Evolutionary conservation across 495 filamentous ascomycete species (phyloP).

Genomic region (Copromyces sp.): DNA sequence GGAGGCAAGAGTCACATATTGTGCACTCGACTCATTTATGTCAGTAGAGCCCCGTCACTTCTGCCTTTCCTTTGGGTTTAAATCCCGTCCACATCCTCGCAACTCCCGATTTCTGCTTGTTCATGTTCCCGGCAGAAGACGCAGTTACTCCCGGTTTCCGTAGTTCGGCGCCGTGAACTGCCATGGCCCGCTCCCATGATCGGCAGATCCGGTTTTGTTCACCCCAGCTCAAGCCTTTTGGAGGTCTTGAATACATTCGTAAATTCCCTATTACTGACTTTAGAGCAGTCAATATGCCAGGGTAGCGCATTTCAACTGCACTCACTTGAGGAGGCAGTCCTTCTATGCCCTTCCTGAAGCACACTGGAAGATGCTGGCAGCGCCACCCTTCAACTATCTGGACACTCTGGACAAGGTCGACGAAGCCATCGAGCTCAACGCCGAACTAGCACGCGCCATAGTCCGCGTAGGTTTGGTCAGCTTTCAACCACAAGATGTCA

Average conservation of each 20-base stretch:
- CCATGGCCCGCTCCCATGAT: background rate
- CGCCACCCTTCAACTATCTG: slow-evolving; percentile 71
- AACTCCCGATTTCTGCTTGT: background rate
- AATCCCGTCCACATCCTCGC: background rate
- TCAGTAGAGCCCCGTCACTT: slow-evolving; percentile 34
- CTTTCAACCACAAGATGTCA: slow-evolving; percentile 36
- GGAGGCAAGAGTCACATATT: slow-evolving; percentile 64
- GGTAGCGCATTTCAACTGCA: slow-evolving; percentile 72
- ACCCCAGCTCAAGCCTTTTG: background rate
- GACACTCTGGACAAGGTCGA: slow-evolving; percentile 68
- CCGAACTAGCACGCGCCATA: slow-evolving; percentile 71
- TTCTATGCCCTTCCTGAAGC: slow-evolving; percentile 82
- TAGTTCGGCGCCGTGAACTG: background rate
- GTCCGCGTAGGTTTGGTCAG: slow-evolving; percentile 52
- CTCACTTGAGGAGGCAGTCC: slow-evolving; percentile 75
- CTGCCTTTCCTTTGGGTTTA: background rate
- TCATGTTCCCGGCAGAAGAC: background rate
- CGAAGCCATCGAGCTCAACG: slow-evolving; percentile 80
- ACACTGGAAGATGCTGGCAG: slow-evolving; percentile 72
- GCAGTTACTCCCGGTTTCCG: background rate
- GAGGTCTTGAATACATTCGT: background rate
- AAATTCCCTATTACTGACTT: background rate
- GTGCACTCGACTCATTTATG: slow-evolving; percentile 77
- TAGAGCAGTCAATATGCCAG: slow-evolving; percentile 68
- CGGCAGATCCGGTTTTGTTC: background rate